Evolutionary conservation across 2,329 filamentous ascomycete genomes (phyloP).

Genomic region (Paracorniculantispora psalliotae): DNA sequence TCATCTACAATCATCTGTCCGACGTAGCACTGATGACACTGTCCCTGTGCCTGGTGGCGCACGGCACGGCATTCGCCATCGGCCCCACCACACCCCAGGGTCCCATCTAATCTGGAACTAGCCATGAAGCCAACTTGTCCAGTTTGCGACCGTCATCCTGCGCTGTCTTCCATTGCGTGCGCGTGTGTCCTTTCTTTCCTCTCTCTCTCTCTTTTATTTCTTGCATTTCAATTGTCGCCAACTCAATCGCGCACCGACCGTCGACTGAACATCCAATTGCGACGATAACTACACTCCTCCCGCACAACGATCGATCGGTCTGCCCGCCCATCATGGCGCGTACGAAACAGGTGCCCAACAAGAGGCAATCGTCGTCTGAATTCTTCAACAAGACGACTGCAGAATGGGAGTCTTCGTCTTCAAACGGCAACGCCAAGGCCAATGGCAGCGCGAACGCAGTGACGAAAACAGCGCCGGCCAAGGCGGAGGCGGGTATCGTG

Average conservation of each 20-base stretch:
- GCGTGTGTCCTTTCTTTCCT: background rate
- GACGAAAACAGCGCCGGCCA: conserved; percentile 24
- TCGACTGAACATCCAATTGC: no score
- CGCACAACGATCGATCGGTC: background rate
- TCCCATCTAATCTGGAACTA: conserved; percentile 3
- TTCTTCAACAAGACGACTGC: conserved; percentile 49
- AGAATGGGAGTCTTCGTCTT: conserved; percentile 30
- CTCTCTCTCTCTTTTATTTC: background rate
- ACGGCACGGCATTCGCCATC: background rate
- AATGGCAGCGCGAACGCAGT: conserved; percentile 24
- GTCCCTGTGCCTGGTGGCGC: conserved; percentile 2
- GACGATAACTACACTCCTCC: background rate
- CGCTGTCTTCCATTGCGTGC: background rate
- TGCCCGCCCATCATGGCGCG: conserved; percentile 54
- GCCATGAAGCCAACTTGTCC: conserved; percentile 13
- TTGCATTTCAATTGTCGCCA: background rate
- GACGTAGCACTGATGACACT: background rate
- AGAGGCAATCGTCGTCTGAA: conserved; percentile 63
- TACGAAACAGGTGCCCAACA: conserved; percentile 63
- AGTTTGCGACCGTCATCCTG: background rate
- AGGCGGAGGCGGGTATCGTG: conserved; percentile 57
- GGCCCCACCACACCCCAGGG: conserved; percentile 6
- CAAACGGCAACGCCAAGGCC: conserved; percentile 24
- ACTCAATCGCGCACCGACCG: no score
- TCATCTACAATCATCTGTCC: no score